phyloP scores from a whole-genome alignment of 73 alveolate genomes.

The Paramecium tetraurelia region DNA sequence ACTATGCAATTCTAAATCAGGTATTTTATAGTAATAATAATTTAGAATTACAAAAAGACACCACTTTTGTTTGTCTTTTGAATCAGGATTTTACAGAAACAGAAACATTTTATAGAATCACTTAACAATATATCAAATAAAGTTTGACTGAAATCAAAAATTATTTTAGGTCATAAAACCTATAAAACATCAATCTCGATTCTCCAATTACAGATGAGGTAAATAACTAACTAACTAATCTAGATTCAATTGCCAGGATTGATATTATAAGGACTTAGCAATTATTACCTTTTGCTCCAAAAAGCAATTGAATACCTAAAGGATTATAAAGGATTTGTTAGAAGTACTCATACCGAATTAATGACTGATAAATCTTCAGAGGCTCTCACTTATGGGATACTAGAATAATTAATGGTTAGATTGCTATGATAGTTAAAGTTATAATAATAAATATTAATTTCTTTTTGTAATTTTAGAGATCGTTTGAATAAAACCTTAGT shows the following conservation, averaged over 20 bases:
- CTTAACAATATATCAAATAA: background rate
- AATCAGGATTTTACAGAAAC: constrained; percentile 1
- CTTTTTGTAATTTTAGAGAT: background rate
- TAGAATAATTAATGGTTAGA: constrained; percentile 39
- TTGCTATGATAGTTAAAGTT: background rate
- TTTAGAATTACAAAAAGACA: background rate
- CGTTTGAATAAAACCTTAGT: background rate
- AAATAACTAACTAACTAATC: background rate
- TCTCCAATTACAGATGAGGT: constrained; percentile 5
- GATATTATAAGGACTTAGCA: background rate
- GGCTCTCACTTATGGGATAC: background rate
- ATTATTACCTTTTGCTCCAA: background rate
- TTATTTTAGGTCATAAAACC: background rate
- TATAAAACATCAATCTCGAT: background rate
- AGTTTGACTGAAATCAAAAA: background rate
- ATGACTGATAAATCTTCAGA: background rate
- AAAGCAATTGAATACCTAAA: background rate
- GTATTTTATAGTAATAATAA: background rate
- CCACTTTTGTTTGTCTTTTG: background rate
- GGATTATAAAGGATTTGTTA: background rate
- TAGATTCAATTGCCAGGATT: background rate
- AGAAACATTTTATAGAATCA: background rate
- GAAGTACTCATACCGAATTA: background rate
- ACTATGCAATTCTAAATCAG: constrained; percentile 9
- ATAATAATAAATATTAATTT: background rate